A percentile compares a stretch with the other conserved stretches of the same genome.
Conservation (phyloP, 495 filamentous ascomycete genomes). For the Aspergillus cavernicola region DNA sequence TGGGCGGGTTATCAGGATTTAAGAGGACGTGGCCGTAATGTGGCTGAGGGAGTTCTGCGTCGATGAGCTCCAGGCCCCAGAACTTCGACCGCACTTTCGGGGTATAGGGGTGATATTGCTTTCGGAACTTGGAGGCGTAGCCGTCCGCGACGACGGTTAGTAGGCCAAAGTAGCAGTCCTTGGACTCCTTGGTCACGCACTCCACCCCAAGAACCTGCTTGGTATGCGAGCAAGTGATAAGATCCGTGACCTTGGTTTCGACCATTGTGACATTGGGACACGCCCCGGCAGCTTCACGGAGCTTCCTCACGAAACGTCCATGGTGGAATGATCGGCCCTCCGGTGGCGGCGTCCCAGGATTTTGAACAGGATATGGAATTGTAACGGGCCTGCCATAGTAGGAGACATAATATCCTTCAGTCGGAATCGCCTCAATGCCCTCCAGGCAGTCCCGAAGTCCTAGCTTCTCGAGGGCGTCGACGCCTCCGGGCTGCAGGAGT, state of each 20-base stretch:
- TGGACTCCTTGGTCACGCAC: slow-evolving; percentile 55
- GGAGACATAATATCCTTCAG: slow-evolving; percentile 81
- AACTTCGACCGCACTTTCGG: slow-evolving; percentile 79
- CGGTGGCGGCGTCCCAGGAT: slow-evolving; percentile 37
- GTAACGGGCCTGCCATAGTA: slow-evolving; percentile 75
- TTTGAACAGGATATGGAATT: slow-evolving; percentile 64
- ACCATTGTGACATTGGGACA: slow-evolving; percentile 71
- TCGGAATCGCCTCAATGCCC: slow-evolving; percentile 78
- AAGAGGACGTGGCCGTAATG: slow-evolving; percentile 85
- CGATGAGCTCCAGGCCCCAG: slow-evolving; percentile 86
- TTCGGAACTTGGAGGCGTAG: slow-evolving; percentile 90
- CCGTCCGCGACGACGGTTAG: slow-evolving; percentile 91
- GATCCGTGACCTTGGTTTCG: slow-evolving; percentile 64
- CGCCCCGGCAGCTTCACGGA: slow-evolving; percentile 61
- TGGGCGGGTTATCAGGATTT: slow-evolving; percentile 61
- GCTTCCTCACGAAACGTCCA: slow-evolving; percentile 74
- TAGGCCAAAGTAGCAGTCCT: slow-evolving; percentile 75
- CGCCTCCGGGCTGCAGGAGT: slow-evolving; percentile 88
- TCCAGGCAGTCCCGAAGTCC: slow-evolving; percentile 82
- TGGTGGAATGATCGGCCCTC: slow-evolving; percentile 77
- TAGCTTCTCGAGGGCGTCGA: slow-evolving; percentile 73
- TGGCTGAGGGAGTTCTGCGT: slow-evolving; percentile 69
- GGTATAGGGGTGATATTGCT: slow-evolving; percentile 63
- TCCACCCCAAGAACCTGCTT: slow-evolving; percentile 72
- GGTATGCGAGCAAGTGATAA: slow-evolving; percentile 55